Conservation (phyloP, 1,284 basidiomycete species). For the Phellopilus nigrolimitatus region DNA sequence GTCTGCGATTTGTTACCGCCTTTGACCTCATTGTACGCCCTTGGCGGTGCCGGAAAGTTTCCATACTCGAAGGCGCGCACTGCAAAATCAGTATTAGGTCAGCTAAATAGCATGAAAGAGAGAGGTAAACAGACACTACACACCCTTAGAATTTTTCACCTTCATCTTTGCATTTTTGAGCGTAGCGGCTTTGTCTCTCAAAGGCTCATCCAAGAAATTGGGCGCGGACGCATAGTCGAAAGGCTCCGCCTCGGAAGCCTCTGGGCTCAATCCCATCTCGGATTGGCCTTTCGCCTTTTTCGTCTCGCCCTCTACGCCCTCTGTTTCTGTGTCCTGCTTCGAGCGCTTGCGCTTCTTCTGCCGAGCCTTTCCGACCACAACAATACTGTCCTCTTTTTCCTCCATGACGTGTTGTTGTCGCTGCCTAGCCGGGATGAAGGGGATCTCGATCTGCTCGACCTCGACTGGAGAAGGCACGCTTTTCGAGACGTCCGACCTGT, state of each 20-base stretch:
- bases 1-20: conserved; percentile 69
- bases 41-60: conserved; percentile 63
- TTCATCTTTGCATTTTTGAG: conserved; percentile 44
- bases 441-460: conserved; percentile 55
- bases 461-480: background rate
- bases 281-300: conserved; percentile 24
- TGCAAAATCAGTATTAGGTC: conserved; percentile 18
- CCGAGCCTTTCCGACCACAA: conserved; percentile 61
- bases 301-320: conserved; percentile 23
- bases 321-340: conserved; percentile 25
- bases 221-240: conserved; percentile 76
- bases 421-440: conserved; percentile 62
- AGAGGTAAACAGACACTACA: too few relatives aligned
- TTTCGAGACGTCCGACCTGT: background rate
- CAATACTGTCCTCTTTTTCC: conserved; percentile 48
- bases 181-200: conserved; percentile 33
- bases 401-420: conserved; percentile 30
- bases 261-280: conserved; percentile 21
- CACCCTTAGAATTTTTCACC: conserved; percentile 41
- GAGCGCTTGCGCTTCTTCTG: conserved; percentile 59
- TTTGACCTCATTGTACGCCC: conserved; percentile 61
- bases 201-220: conserved; percentile 68
- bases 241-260: conserved; percentile 24
- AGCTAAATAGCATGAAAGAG: too few relatives aligned
- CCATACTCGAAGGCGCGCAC: conserved; percentile 43